Evolutionary conservation across 352 stramenopile species (phyloP), one percentile per base, ranked within the genome.

Genomic region (Phytophthora niederhauseri): DNA sequence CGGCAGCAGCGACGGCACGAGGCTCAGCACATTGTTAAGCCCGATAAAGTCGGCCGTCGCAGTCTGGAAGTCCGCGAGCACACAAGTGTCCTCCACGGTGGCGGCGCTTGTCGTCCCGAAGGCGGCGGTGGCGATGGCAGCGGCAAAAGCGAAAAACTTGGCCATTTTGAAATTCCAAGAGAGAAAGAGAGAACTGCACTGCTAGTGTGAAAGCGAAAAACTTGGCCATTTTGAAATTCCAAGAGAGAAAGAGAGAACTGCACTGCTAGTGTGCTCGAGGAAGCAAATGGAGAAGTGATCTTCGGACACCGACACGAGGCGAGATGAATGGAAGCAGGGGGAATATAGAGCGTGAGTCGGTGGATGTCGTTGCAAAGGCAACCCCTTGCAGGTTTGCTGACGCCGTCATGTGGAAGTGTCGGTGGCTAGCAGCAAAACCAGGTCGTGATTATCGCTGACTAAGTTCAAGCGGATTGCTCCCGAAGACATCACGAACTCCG

Each of bases 61-160:
- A 4, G 68, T 61, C 51, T 63, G 64, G 57, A 75, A 77, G 53
- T 75, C 65, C 4, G 54, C 55, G 17, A 75, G 43, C 15, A 65
- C 60, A 15, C 70, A 77, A 0, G 65, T 75, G 26, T 77, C 70
- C 20, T 19, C 65, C 22, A 73, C 70, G 4, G 70, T 78, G 50
- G 67, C 63, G 9, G 67, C 68, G 45, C 56, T 64, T 30, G 61
- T 48, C 24, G 46, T 26, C 26, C 58, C 55, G 22, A 80, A 70
- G 15, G 38, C 48, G 17, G 68, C 56, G 28, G 53, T 48, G 11
- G 62, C 50, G 20, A 72, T 67, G 4, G 66, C 53, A 38, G 67
- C 49, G 59, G 73, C 73, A 64, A 73, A 69, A 41, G 68, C 50
- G 54, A 85, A 22, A 49, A 82, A 78, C 67, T 78, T 78, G 68